Conservation (phyloP, 768 basidiomycete genomes). For the Crucibulum laeve region DNA sequence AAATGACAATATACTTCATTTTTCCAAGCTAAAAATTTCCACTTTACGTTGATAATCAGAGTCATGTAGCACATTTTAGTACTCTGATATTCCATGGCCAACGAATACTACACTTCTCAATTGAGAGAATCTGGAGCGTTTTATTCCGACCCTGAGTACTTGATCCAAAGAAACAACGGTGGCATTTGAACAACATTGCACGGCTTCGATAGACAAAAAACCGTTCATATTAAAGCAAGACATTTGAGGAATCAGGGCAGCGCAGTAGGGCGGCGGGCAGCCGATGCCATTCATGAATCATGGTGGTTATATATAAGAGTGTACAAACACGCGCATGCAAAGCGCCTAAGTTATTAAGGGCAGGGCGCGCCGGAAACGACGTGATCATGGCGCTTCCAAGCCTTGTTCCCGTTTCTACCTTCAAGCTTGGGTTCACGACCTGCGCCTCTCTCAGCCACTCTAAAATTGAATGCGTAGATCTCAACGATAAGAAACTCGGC, state of each 20-base stretch:
- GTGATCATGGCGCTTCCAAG: constrained; percentile 2
- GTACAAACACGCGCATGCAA: background rate
- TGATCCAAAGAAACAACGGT: background rate
- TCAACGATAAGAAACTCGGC: constrained; percentile 40
- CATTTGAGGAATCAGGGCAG: background rate
- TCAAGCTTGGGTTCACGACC: constrained; percentile 40
- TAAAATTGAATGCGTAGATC: constrained; percentile 20
- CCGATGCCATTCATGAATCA: background rate
- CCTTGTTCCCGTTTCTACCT: constrained; percentile 21
- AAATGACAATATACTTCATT: too few relatives aligned
- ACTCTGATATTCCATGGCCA: too few relatives aligned
- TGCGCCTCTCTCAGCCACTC: constrained; percentile 17
- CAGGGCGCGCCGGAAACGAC: background rate
- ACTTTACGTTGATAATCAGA: too few relatives aligned
- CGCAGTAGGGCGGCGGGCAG: background rate
- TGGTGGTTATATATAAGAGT: too few relatives aligned
- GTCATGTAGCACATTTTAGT: too few relatives aligned
- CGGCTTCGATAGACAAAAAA: too few relatives aligned
- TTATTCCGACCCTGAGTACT: too few relatives aligned
- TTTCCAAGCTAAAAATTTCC: too few relatives aligned
- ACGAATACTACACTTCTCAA: too few relatives aligned
- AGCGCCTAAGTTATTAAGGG: background rate
- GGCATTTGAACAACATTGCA: background rate
- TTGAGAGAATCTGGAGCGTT: too few relatives aligned
- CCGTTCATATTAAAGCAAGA: background rate